Evolutionary conservation across 805 yeast species (phyloP).

Genomic region (Yamadazyma nakazawae): DNA sequence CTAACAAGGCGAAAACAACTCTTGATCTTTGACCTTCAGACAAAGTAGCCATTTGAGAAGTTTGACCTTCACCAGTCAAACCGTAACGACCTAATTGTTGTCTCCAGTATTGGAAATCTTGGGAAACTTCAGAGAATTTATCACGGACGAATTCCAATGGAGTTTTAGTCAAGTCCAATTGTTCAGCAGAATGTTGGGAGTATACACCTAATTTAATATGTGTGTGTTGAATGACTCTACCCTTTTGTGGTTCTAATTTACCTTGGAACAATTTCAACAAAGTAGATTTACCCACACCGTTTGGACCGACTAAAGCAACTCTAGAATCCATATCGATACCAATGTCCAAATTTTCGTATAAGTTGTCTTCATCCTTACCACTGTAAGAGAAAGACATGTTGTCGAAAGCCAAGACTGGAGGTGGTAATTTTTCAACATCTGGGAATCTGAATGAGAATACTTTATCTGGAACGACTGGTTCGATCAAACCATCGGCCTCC

Average conservation of each 20-base stretch:
- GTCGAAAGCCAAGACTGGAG: constrained; percentile 96
- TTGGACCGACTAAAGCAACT: constrained; percentile 96
- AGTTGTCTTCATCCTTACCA: constrained; percentile 76
- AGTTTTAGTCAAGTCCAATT: constrained; percentile 90
- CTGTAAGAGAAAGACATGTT: constrained; percentile 91
- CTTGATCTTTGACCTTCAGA: constrained; percentile 99
- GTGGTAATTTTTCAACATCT: constrained; percentile 94
- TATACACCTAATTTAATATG: constrained; percentile 98
- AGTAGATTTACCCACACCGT: constrained; percentile 98
- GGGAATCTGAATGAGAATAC: constrained; percentile 94
- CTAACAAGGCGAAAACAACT: constrained; percentile 95
- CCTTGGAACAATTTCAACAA: constrained; percentile 96
- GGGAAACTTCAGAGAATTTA: constrained; percentile 83
- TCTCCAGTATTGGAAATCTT: constrained; percentile 99
- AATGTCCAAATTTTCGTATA: constrained; percentile 86
- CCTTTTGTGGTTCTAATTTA: constrained; percentile 80
- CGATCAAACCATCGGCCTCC: constrained; percentile 98
- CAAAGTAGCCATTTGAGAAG: constrained; percentile 96
- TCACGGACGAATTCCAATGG: constrained; percentile 97
- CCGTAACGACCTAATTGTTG: constrained; percentile 97
- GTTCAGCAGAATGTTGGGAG: constrained; percentile 98
- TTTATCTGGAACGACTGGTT: constrained; percentile 88
- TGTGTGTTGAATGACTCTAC: constrained; percentile 95
- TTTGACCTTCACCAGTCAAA: constrained; percentile 97
- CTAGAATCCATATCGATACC: constrained; percentile 99